phyloP scores from a whole-genome alignment of 108 stramenopile species.

The Aureococcus anophagefferens region DNA sequence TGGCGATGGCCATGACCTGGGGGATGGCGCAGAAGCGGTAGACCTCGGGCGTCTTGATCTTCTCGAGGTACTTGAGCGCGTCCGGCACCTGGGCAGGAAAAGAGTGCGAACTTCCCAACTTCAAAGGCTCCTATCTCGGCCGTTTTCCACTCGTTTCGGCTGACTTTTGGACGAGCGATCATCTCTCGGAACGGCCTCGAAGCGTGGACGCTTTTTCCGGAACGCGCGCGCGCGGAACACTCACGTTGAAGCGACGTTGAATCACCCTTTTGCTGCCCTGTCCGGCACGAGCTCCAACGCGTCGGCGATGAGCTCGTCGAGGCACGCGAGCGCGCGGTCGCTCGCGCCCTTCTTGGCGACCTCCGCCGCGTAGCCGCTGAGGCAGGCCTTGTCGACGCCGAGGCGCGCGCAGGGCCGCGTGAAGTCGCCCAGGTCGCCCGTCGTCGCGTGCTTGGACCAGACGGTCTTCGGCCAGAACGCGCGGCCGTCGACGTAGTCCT shows the following conservation, averaged over 20 bases:
- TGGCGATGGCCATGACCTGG: conserved; percentile 99
- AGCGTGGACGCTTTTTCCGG: too few relatives aligned
- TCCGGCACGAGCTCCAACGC: conserved; percentile 83
- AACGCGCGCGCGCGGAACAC: too few relatives aligned
- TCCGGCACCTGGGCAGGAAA: too few relatives aligned
- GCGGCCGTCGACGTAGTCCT: conserved; percentile 96
- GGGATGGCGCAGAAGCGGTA: conserved; percentile 99
- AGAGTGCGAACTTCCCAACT: too few relatives aligned
- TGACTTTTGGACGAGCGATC: too few relatives aligned
- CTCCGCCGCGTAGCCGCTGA: not conserved
- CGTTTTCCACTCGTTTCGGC: too few relatives aligned
- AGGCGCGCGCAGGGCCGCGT: conserved; percentile 14
- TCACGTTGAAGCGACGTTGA: too few relatives aligned
- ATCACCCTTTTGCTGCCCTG: too few relatives aligned
- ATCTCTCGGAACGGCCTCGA: too few relatives aligned
- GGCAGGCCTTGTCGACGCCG: not conserved
- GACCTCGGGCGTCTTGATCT: conserved; percentile 68
- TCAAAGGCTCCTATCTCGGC: too few relatives aligned
- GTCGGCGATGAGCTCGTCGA: conserved; percentile 94
- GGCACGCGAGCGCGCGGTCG: conserved; percentile 48
- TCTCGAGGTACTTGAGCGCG: conserved; percentile 79
- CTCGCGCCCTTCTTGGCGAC: not conserved
- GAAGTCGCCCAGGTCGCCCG: conserved; percentile 74
- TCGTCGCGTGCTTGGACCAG: conserved; percentile 74
- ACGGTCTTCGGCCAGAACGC: conserved; percentile 96